Conservation (phyloP, 345 rosid species). For the Ceriops zippeliana region DNA sequence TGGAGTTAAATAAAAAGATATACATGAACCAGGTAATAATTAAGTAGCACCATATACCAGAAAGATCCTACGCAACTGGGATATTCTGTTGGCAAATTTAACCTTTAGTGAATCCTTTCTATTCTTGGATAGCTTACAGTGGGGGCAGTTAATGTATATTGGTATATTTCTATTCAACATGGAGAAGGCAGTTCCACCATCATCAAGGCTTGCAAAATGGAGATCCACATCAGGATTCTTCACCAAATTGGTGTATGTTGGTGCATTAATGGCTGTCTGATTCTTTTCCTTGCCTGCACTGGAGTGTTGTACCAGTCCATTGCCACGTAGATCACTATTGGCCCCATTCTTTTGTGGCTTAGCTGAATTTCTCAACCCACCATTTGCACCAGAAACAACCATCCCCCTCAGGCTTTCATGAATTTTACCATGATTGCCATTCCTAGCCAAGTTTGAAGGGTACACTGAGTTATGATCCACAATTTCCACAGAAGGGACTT, state of each 20-base stretch:
- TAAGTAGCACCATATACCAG: conserved; percentile 43
- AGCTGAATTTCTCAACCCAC: conserved; percentile 43
- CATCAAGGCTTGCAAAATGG: conserved; percentile 43
- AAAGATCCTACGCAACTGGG: conserved; percentile 80
- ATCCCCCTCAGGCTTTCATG: conserved; percentile 39
- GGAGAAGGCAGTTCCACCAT: conserved; percentile 45
- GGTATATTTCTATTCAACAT: conserved; percentile 70
- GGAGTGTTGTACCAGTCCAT: conserved; percentile 24
- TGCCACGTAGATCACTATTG: conserved; percentile 27
- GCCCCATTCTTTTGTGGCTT: conserved; percentile 38
- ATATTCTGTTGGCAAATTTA: conserved; percentile 61
- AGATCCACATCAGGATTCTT: conserved; percentile 36
- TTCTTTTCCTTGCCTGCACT: conserved; percentile 36
- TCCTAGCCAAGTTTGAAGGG: conserved; percentile 41
- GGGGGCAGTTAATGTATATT: conserved; percentile 63
- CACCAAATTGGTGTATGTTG: conserved; percentile 26
- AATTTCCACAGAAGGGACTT: conserved; percentile 27
- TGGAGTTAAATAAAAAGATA: conserved; percentile 5
- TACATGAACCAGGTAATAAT: background rate
- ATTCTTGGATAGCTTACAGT: conserved; percentile 47
- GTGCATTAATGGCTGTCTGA: conserved; percentile 24
- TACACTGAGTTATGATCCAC: conserved; percentile 28
- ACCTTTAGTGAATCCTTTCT: conserved; percentile 40
- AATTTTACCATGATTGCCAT: conserved; percentile 41
- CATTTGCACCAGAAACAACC: conserved; percentile 37